Percentiles rank a stretch among this genome's conserved stretches.
Conservation (phyloP, 345 rosid species). For the Eucalyptus curtisii region DNA sequence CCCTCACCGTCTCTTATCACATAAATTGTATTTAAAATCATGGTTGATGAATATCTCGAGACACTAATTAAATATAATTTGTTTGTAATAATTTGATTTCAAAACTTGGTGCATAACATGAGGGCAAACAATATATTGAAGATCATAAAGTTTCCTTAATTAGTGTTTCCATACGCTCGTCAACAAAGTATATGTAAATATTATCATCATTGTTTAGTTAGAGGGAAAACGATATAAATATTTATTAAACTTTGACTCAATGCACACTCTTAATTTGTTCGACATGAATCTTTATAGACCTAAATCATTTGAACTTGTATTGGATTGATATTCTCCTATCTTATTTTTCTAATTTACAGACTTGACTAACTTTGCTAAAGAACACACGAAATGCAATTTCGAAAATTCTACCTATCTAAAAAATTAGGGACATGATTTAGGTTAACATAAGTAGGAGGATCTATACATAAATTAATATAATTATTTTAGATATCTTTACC, state of each 20-base stretch:
- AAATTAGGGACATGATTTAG: neutral
- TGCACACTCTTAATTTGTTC: neutral
- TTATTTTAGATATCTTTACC: no score
- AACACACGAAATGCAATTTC: neutral
- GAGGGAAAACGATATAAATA: neutral
- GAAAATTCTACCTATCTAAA: neutral
- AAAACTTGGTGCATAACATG: neutral
- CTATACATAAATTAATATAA: neutral
- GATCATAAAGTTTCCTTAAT: neutral
- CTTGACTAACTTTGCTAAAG: neutral
- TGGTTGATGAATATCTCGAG: neutral
- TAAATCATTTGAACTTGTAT: neutral
- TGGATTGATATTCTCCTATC: neutral
- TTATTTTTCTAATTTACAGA: no score
- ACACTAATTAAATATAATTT: neutral
- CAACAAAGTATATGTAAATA: no score
- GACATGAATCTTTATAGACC: neutral
- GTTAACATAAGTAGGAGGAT: neutral
- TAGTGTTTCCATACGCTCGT: accelerated
- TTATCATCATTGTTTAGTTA: neutral
- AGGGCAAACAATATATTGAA: neutral
- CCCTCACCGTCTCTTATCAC: neutral
- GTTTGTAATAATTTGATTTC: neutral
- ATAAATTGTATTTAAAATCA: neutral
- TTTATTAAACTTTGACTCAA: neutral